Percentiles rank a stretch among this genome's conserved stretches.
Conservation (phyloP, 306 rosid species). For the Quercus agrifolia region DNA sequence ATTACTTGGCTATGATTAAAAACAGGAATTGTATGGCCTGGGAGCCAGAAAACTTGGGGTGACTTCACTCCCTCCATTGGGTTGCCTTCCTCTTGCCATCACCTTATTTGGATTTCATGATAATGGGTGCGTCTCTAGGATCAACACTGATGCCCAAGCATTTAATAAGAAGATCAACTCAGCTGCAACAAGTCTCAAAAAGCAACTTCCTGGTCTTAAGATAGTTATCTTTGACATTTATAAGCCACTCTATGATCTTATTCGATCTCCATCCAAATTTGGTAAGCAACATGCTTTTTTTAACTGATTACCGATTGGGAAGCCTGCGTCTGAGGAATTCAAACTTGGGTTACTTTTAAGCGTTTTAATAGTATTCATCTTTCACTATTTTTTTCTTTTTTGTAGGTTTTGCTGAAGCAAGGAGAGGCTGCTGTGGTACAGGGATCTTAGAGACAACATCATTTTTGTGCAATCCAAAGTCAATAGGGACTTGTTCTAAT, state of each 20-base stretch:
- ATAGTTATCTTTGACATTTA: constrained; percentile 76
- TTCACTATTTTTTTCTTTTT: not conserved
- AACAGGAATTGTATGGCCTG: constrained; percentile 61
- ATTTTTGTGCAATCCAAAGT: constrained; percentile 67
- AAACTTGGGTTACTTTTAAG: not conserved
- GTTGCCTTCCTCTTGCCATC: constrained; percentile 80
- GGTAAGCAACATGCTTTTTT: constrained; percentile 39
- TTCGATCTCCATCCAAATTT: constrained; percentile 63
- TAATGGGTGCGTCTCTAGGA: constrained; percentile 60
- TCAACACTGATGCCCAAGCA: constrained; percentile 70
- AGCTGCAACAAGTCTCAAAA: constrained; percentile 60
- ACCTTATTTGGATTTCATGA: constrained; percentile 60
- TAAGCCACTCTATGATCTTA: constrained; percentile 70
- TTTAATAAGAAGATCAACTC: constrained; percentile 73
- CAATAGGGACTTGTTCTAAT: constrained; percentile 84
- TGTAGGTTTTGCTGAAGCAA: constrained; percentile 72
- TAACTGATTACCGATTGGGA: not conserved
- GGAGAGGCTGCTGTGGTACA: constrained; percentile 95
- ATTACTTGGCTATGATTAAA: constrained; percentile 8
- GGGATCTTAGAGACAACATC: constrained; percentile 69
- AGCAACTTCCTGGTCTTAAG: constrained; percentile 70
- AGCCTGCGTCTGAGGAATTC: not conserved
- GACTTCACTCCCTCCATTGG: constrained; percentile 92
- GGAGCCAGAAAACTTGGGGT: constrained; percentile 94
- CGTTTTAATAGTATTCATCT: not conserved